Conservation (phyloP, 2,329 filamentous ascomycete species). For the Metarhizium anisopliae region DNA sequence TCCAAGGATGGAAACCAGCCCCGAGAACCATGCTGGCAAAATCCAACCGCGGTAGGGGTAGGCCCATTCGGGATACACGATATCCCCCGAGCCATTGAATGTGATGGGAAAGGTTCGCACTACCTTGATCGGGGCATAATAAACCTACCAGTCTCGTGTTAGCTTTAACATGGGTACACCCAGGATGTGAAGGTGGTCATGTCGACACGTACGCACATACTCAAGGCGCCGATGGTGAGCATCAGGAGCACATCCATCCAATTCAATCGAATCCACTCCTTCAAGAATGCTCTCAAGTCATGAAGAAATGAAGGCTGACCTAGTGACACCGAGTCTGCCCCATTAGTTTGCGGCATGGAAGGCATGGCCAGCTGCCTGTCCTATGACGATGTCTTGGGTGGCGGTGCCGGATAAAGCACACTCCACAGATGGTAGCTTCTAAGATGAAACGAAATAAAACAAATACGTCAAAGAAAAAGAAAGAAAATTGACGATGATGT, state of each 20-base stretch:
- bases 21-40: conserved; percentile 49
- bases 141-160: conserved; percentile 28
- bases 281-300: conserved; percentile 14
- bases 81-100: conserved; percentile 46
- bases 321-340: background rate
- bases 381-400: background rate
- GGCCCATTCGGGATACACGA: conserved; percentile 55
- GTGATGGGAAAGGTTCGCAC: conserved; percentile 53
- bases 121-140: conserved; percentile 43
- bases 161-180: background rate
- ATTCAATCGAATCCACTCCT: conserved; percentile 47
- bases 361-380: conserved; percentile 9
- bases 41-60: conserved; percentile 57
- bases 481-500: too few species aligned
- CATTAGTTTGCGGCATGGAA: conserved; percentile 8
- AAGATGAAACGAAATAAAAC: too few species aligned
- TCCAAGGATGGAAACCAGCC: conserved; percentile 45
- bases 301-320: background rate
- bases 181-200: background rate
- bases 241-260: conserved; percentile 54
- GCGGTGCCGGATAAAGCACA: too few species aligned
- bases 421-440: too few species aligned
- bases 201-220: conserved; percentile 18
- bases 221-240: conserved; percentile 34
- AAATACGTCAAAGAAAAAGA: too few species aligned